phyloP scores from a whole-genome alignment of 768 basidiomycete genomes.

The Hypholoma sublateritium region DNA sequence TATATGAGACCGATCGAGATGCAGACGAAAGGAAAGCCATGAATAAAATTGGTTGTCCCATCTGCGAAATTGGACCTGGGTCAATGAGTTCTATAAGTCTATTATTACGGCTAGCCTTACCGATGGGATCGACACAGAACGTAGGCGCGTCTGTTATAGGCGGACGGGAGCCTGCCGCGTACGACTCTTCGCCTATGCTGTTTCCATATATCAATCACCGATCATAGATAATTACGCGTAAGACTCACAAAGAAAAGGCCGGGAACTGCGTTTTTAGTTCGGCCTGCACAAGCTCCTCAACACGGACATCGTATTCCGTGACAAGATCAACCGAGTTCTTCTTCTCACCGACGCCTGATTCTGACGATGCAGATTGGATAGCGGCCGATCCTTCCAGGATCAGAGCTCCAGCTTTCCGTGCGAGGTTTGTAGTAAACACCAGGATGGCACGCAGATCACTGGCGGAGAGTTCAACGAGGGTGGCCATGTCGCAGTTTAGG shows the following conservation, averaged over 20 bases:
- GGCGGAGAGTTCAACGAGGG: slow-evolving; percentile 36
- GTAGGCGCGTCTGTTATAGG: slow-evolving; percentile 86
- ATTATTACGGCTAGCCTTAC: slow-evolving; percentile 34
- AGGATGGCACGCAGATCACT: slow-evolving; percentile 60
- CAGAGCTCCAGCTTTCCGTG: slow-evolving; percentile 70
- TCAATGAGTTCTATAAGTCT: background rate
- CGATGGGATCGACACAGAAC: slow-evolving; percentile 96
- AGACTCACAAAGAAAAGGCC: slow-evolving; percentile 75
- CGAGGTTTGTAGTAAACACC: slow-evolving; percentile 67
- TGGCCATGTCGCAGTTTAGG: background rate
- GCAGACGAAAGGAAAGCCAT: slow-evolving; percentile 85
- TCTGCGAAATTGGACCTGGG: slow-evolving; percentile 48
- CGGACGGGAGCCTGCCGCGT: slow-evolving; percentile 67
- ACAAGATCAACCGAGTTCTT: slow-evolving; percentile 94
- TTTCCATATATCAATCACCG: background rate
- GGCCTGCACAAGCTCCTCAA: slow-evolving; percentile 80
- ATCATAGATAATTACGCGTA: background rate
- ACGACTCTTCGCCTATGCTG: slow-evolving; percentile 95
- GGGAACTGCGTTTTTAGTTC: slow-evolving; percentile 71
- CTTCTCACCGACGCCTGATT: slow-evolving; percentile 72
- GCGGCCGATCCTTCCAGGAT: slow-evolving; percentile 78
- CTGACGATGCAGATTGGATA: slow-evolving; percentile 52
- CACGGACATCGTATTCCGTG: slow-evolving; percentile 90
- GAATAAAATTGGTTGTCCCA: slow-evolving; percentile 87
- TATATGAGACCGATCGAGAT: slow-evolving; percentile 91